These are phyloP conservation scores for Albugo candida DNA, from an alignment of 352 stramenopile species.

Conservation along the genomic window DNA sequence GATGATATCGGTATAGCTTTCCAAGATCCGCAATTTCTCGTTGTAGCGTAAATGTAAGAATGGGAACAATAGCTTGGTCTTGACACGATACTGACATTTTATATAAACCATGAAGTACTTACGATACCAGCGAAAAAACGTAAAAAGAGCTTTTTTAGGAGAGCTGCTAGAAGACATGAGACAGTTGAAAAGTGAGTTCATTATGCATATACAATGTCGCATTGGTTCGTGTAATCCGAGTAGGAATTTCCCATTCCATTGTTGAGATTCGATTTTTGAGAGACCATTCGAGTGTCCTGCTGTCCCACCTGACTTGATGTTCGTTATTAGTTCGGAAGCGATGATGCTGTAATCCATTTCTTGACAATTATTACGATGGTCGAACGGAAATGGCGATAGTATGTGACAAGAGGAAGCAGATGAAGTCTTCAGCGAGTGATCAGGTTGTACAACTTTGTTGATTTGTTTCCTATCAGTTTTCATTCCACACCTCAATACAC, in stretches of 20 bases:
- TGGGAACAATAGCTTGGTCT: constrained; percentile 33
- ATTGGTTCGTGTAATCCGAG: constrained; percentile 57
- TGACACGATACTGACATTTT: constrained; percentile 41
- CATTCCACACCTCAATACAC: too few species aligned
- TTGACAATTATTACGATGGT: too few species aligned
- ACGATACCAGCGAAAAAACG: constrained; percentile 71
- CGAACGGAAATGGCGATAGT: too few species aligned
- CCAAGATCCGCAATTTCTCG: constrained; percentile 33
- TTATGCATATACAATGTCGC: constrained; percentile 62
- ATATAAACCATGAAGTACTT: constrained; percentile 61
- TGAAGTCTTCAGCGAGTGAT: too few species aligned
- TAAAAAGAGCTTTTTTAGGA: constrained; percentile 31
- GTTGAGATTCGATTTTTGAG: too few species aligned
- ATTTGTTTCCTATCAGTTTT: too few species aligned
- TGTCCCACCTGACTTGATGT: too few species aligned
- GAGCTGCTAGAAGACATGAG: constrained; percentile 11
- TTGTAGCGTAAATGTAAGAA: constrained; percentile 28
- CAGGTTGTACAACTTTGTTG: too few species aligned
- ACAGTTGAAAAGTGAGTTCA: constrained; percentile 55
- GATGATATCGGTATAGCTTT: constrained; percentile 21
- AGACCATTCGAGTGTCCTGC: too few species aligned
- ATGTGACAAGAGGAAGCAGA: too few species aligned
- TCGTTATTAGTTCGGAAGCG: too few species aligned
- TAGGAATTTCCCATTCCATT: constrained; percentile 52
- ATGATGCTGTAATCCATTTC: too few species aligned